Conservation (phyloP, 768 basidiomycete species). For the Pleurotus salmoneostramineus region DNA sequence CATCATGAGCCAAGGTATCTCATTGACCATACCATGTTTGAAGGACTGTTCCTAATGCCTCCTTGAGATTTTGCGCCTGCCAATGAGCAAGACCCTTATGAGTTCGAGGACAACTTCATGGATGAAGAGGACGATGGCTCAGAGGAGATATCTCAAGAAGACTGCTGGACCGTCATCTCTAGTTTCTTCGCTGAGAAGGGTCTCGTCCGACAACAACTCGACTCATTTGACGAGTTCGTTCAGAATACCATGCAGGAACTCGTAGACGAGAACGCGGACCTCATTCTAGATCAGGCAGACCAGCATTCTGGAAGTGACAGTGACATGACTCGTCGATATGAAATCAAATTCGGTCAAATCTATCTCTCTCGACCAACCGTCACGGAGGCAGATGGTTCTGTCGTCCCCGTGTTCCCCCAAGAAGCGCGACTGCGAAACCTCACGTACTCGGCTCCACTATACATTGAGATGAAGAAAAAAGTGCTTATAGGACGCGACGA, state of each 20-base stretch:
- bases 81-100: constrained; percentile 43
- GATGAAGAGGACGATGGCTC: constrained; percentile 41
- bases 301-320: constrained; percentile 89
- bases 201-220: constrained; percentile 95
- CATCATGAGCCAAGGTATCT: constrained; percentile 53
- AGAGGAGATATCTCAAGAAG: constrained; percentile 88
- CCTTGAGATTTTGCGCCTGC: constrained; percentile 39
- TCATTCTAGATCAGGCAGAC: constrained; percentile 94
- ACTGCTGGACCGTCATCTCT: constrained; percentile 94
- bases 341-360: constrained; percentile 97
- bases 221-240: constrained; percentile 98
- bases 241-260: constrained; percentile 99
- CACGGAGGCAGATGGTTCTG: constrained; percentile 93
- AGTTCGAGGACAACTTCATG: constrained; percentile 59
- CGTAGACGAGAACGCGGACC: constrained; percentile 93
- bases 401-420: constrained; percentile 93
- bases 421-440: constrained; percentile 93
- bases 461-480: constrained; percentile 92
- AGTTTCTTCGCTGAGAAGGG: constrained; percentile 97
- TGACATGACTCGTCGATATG: constrained; percentile 85
- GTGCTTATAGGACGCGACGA: constrained; percentile 80
- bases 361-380: constrained; percentile 94
- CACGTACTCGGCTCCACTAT: constrained; percentile 94
- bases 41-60: constrained; percentile 27
- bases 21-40: constrained; percentile 17